Percentiles rank a stretch among this genome's conserved stretches.
phyloP scores from a whole-genome alignment of 768 basidiomycete genomes.

The Sporobolomyces pararoseus region DNA sequence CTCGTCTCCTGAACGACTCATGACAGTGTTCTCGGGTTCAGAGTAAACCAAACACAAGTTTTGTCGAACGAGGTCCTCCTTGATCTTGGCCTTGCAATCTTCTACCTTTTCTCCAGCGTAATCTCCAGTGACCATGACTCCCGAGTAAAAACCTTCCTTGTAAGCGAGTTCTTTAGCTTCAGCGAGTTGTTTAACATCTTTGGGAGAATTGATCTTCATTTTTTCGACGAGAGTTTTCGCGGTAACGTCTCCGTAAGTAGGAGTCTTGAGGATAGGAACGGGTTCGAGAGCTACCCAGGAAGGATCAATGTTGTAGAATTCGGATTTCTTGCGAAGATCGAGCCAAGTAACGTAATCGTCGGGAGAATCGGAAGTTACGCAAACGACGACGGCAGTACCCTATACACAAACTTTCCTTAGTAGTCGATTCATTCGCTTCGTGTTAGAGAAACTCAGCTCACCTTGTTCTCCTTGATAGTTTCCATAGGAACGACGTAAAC shows the following conservation, averaged over 20 bases:
- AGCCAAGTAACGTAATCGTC: slow-evolving; percentile 87
- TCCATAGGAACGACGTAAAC: slow-evolving; percentile 99
- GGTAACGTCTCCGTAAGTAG: slow-evolving; percentile 85
- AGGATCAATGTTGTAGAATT: slow-evolving; percentile 90
- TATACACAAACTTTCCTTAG: too few species aligned
- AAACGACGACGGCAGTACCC: slow-evolving; percentile 98
- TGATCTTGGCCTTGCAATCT: slow-evolving; percentile 85
- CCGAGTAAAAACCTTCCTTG: slow-evolving; percentile 96
- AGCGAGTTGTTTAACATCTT: slow-evolving; percentile 84
- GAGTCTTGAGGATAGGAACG: slow-evolving; percentile 79
- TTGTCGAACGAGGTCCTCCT: slow-evolving; percentile 71
- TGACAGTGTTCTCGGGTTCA: slow-evolving; percentile 86
- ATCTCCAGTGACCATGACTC: slow-evolving; percentile 84
- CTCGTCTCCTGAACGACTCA: slow-evolving; percentile 88
- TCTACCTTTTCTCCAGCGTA: slow-evolving; percentile 84
- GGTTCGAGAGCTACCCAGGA: slow-evolving; percentile 80
- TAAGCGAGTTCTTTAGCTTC: slow-evolving; percentile 98
- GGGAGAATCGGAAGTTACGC: slow-evolving; percentile 95
- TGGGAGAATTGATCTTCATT: slow-evolving; percentile 91
- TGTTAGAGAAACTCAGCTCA: slow-evolving; percentile 42
- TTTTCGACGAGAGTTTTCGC: slow-evolving; percentile 78
- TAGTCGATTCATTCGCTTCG: neutral
- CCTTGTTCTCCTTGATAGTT: slow-evolving; percentile 90
- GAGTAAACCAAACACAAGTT: slow-evolving; percentile 85
- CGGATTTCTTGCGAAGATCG: slow-evolving; percentile 92